A percentile compares a stretch with the other conserved stretches of the same genome.
phyloP scores from a whole-genome alignment of 1,284 basidiomycete species.

The Rhodotorula sp. region DNA sequence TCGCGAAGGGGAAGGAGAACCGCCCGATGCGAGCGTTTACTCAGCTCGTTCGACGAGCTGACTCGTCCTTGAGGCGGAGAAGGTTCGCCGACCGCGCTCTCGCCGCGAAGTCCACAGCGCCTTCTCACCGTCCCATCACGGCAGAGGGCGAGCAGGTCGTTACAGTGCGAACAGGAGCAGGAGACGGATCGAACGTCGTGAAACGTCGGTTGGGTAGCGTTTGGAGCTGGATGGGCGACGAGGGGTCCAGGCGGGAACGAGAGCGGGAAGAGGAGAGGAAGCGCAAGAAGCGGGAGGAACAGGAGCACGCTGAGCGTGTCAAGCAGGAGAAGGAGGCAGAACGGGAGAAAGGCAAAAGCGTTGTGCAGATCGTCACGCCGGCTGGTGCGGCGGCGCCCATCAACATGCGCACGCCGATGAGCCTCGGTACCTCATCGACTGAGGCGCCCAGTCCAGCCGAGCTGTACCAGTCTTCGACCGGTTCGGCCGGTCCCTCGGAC shows the following conservation, averaged over 20 bases:
- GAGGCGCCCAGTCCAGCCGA: constrained; percentile 39
- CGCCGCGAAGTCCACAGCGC: too few species aligned
- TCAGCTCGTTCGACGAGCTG: too few species aligned
- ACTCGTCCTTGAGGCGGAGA: too few species aligned
- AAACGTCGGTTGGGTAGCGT: constrained; percentile 10
- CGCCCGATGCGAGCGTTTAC: too few species aligned
- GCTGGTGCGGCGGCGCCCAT: constrained; percentile 23
- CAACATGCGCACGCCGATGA: constrained; percentile 39
- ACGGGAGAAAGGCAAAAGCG: constrained; percentile 1
- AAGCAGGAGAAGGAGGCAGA: constrained; percentile 9
- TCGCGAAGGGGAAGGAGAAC: too few species aligned
- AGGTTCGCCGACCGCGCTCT: too few species aligned
- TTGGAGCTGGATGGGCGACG: constrained; percentile 24
- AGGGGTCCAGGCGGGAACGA: constrained; percentile 4
- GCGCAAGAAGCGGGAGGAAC: constrained; percentile 13
- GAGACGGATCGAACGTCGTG: not conserved
- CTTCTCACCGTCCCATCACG: too few species aligned
- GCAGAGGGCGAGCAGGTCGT: not conserved
- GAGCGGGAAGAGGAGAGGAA: constrained; percentile 11
- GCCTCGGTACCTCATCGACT: constrained; percentile 30
- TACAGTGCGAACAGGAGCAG: not conserved
- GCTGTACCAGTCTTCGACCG: not conserved
- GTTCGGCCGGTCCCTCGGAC: not conserved
- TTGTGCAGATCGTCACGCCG: not conserved
- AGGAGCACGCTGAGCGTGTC: not conserved